phyloP scores from a whole-genome alignment of 1,284 basidiomycete species.

The Cryptococcus amylolentus region DNA sequence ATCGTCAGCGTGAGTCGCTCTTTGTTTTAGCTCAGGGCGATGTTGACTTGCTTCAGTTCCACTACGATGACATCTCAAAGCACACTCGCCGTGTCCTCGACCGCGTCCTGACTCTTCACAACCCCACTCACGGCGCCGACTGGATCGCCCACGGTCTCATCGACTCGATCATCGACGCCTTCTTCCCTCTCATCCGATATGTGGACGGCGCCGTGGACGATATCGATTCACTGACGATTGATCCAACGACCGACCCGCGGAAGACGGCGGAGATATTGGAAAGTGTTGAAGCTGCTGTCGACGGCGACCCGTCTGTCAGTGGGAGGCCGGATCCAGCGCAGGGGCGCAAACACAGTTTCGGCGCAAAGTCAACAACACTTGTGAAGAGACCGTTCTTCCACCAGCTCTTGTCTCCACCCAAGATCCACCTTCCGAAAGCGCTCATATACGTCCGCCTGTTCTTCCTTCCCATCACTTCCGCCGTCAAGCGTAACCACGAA shows the following conservation, averaged over 20 bases:
- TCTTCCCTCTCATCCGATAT: constrained; percentile 80
- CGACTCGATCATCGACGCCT: constrained; percentile 91
- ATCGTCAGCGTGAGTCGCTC: constrained; percentile 69
- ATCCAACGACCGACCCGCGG: constrained; percentile 38
- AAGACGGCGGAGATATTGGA: constrained; percentile 13
- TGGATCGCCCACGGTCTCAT: constrained; percentile 93
- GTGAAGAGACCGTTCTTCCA: no score
- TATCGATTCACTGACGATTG: constrained; percentile 67
- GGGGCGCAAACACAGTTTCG: background rate
- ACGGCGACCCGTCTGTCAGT: no score
- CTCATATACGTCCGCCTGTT: constrained; percentile 38
- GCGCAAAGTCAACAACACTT: no score
- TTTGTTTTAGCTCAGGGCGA: no score
- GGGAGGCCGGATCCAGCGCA: background rate
- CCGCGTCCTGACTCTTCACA: constrained; percentile 56
- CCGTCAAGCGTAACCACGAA: constrained; percentile 17
- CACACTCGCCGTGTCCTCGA: constrained; percentile 77
- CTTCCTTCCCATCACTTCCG: constrained; percentile 33
- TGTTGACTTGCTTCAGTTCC: constrained; percentile 60
- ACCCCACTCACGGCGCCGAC: constrained; percentile 64
- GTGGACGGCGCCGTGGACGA: constrained; percentile 78
- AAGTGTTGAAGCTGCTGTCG: background rate
- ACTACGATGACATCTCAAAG: constrained; percentile 86
- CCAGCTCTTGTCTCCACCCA: background rate
- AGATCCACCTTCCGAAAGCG: constrained; percentile 4